Conservation (phyloP, 176 grass and related monocot species). For the Musa troglodytarum region DNA sequence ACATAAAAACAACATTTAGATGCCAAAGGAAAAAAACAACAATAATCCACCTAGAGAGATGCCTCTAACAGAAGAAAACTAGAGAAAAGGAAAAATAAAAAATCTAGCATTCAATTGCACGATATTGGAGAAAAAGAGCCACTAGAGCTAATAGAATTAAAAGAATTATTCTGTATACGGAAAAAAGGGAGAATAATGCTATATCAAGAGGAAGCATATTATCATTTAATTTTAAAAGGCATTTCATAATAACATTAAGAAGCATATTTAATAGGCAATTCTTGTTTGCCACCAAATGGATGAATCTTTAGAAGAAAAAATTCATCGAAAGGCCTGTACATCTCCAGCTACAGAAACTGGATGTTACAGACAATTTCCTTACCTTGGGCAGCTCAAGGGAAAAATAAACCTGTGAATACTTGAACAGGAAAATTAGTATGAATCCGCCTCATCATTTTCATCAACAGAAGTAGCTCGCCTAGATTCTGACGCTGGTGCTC, state of each 20-base stretch:
- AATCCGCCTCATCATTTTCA: conserved; percentile 50
- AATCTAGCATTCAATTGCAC: no score
- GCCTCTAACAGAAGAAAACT: no score
- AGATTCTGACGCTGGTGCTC: conserved; percentile 34
- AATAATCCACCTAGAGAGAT: no score
- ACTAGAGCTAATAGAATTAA: no score
- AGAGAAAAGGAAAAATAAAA: no score
- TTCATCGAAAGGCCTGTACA: background rate
- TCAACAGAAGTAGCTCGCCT: conserved; percentile 48
- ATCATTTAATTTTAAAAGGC: background rate
- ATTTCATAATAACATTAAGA: background rate
- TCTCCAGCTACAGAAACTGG: background rate
- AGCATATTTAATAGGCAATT: conserved; percentile 4
- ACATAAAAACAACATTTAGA: no score
- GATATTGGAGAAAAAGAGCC: no score
- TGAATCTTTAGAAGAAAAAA: background rate
- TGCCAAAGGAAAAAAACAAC: no score
- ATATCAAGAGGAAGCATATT: background rate
- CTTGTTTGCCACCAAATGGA: conserved; percentile 15
- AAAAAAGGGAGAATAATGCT: background rate
- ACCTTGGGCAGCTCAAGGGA: background rate
- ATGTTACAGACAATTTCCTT: background rate
- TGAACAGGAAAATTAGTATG: conserved; percentile 7
- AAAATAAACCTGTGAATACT: background rate
- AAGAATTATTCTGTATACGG: no score